Conservation (phyloP, 2,329 filamentous ascomycete species). For the Tricladium varicosporioides region DNA sequence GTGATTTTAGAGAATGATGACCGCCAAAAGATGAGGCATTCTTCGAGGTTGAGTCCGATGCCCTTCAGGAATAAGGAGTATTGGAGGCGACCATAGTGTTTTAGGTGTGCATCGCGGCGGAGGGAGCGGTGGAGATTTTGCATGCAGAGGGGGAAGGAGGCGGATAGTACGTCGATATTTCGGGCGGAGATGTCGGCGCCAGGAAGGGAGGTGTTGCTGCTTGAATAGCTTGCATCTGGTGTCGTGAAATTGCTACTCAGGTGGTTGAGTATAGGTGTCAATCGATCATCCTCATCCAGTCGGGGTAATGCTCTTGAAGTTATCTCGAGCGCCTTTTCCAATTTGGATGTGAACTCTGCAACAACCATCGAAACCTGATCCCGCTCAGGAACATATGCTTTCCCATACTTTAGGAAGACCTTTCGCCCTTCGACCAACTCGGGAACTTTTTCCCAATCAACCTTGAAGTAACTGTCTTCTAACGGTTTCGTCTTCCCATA, state of each 20-base stretch:
- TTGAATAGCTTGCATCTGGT: slow-evolving; percentile 78
- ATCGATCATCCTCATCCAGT: slow-evolving; percentile 92
- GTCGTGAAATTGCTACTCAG: slow-evolving; percentile 96
- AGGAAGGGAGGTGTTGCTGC: slow-evolving; percentile 59
- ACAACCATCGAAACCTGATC: slow-evolving; percentile 89
- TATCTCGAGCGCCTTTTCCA: slow-evolving; percentile 84
- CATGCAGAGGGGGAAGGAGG: slow-evolving; percentile 93
- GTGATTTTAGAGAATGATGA: slow-evolving; percentile 80
- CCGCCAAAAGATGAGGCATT: slow-evolving; percentile 90
- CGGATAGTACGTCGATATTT: slow-evolving; percentile 75
- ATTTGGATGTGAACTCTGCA: slow-evolving; percentile 74
- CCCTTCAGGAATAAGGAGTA: slow-evolving; percentile 97
- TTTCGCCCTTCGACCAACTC: slow-evolving; percentile 80
- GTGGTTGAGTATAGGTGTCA: slow-evolving; percentile 72
- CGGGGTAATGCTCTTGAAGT: slow-evolving; percentile 89
- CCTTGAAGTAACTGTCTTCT: slow-evolving; percentile 91
- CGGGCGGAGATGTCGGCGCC: slow-evolving; percentile 74
- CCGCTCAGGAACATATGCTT: slow-evolving; percentile 84
- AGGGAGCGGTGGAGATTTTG: slow-evolving; percentile 82
- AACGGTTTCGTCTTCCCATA: slow-evolving; percentile 50
- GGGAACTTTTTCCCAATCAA: slow-evolving; percentile 91
- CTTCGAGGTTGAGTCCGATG: slow-evolving; percentile 87
- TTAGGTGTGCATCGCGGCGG: slow-evolving; percentile 84
- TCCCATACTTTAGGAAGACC: slow-evolving; percentile 75
- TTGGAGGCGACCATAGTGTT: slow-evolving; percentile 89